phyloP scores from a whole-genome alignment of 1,284 basidiomycete species.

The Ganoderma sp. region DNA sequence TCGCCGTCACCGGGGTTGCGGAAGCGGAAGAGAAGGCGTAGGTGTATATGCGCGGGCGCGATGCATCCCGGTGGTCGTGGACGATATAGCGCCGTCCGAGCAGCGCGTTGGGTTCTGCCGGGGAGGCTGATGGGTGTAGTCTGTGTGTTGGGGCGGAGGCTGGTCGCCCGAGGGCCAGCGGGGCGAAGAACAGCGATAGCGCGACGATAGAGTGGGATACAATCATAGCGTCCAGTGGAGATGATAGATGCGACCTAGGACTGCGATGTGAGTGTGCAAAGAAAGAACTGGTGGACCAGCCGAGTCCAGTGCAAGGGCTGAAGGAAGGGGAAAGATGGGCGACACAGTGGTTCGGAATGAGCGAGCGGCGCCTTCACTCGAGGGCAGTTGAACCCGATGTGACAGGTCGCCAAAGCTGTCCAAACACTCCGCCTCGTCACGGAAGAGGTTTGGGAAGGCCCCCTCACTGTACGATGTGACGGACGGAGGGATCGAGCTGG shows the following conservation, averaged over 20 bases:
- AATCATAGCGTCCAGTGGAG: constrained; percentile 22
- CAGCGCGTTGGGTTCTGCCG: constrained; percentile 24
- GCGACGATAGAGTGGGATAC: constrained; percentile 27
- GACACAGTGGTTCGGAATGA: constrained; percentile 9
- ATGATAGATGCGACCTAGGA: constrained; percentile 13
- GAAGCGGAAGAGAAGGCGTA: neutral
- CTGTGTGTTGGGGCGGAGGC: constrained; percentile 3
- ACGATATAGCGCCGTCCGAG: constrained; percentile 32
- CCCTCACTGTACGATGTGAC: constrained; percentile 21
- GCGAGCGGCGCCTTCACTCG: constrained; percentile 9
- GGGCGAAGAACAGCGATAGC: constrained; percentile 21
- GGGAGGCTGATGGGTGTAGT: neutral
- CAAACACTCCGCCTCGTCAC: constrained; percentile 27
- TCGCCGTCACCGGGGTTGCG: neutral
- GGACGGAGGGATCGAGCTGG: neutral
- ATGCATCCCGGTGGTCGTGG: constrained; percentile 22
- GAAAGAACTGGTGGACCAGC: constrained; percentile 25
- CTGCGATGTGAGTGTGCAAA: constrained; percentile 12
- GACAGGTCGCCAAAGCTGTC: constrained; percentile 30
- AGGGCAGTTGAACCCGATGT: constrained; percentile 23
- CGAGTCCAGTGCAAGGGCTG: constrained; percentile 10
- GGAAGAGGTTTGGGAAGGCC: constrained; percentile 3
- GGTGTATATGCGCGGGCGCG: neutral
- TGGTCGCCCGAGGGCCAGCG: constrained; percentile 19
- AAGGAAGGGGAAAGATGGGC: constrained; percentile 4